Percentiles rank a stretch among this genome's conserved stretches.
phyloP scores from a whole-genome alignment of 371 early-diverging fungal genomes.

The Rhizopus delemar region DNA sequence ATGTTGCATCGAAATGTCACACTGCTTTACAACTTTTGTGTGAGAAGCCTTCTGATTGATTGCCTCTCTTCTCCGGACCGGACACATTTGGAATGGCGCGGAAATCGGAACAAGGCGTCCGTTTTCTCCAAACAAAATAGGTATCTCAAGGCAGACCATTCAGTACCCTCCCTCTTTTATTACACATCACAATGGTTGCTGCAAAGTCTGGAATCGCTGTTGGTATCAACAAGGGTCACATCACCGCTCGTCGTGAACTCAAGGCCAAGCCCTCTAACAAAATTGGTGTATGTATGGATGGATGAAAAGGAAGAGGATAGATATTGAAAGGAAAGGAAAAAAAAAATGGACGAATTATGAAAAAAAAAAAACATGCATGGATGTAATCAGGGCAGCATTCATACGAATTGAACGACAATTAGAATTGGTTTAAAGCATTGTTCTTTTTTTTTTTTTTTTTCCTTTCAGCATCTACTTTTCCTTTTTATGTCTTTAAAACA shows the following conservation, averaged over 20 bases:
- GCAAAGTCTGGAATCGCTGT: conserved; percentile 73
- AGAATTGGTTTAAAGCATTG: too few relatives aligned
- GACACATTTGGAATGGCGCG: background rate
- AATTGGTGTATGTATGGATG: conserved; percentile 82
- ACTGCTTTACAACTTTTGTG: too few relatives aligned
- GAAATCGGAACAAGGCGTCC: background rate
- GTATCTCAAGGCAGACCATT: background rate
- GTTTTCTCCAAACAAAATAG: conserved; percentile 42
- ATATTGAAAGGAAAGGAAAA: conserved; percentile 1
- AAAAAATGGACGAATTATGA: background rate
- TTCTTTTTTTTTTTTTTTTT: background rate
- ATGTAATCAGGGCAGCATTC: too few relatives aligned
- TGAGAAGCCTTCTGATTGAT: too few relatives aligned
- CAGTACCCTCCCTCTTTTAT: conserved; percentile 42
- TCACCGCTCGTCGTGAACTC: conserved; percentile 74
- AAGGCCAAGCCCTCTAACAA: conserved; percentile 77
- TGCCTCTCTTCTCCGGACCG: background rate
- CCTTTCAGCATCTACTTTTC: background rate
- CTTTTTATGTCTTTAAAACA: background rate
- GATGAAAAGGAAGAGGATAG: conserved; percentile 3
- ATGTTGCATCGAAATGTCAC: too few relatives aligned
- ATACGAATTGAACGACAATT: too few relatives aligned
- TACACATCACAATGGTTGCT: conserved; percentile 28
- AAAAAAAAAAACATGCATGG: too few relatives aligned
- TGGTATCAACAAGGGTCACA: conserved; percentile 80